Evolutionary conservation across 331 rosid genomes (phyloP), one percentile per base, ranked within the genome.

Genomic region (Prunus yedoensis): DNA sequence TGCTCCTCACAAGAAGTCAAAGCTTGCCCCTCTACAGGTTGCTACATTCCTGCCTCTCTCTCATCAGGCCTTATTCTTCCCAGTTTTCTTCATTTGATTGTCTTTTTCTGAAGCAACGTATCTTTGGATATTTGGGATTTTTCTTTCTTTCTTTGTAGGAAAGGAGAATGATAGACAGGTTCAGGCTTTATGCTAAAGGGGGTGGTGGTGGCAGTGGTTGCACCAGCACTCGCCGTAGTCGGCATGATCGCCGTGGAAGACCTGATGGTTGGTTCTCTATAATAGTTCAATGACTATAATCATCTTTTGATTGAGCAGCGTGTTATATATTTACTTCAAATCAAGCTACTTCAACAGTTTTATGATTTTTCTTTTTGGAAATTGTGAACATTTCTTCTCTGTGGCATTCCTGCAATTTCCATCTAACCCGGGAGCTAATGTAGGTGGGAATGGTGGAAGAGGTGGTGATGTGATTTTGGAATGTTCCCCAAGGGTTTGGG

Each of bases 201-300:
- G 97, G 99, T 70, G 91, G 85, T 81, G 99, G 99, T 16, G 99
- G 99, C 65, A 82, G 59, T 85, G 99, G 99, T 59, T 94, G 97
- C 81, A 66, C 77, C 74, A 92, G 99, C 85, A 59, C 76, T 13
- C 97, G 78, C 68, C 91, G 98, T 30, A 77, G 97, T 68, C 81
- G 85, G 66, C 88, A 80, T 43, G 96, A 88, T 71, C 81, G 73
- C 65, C 82, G 70, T n/a, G 97, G 97, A 49, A 77, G 64, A 79
- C 87, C 94, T 43, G 96, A 94, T 83, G 97, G 97, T 94, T 64
- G 52, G 77, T 79, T 81, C 46, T 79, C 47, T 63, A 11, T 62
- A 17, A n/a, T 12, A 38, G 17, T 52, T 11, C 28, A 8, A 20
- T 68, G 23, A 66, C 27, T 66, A 25, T 23, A 16, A 4, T 46